Conservation (phyloP, 1,284 basidiomycete genomes). For the Golubevia pallescens region DNA sequence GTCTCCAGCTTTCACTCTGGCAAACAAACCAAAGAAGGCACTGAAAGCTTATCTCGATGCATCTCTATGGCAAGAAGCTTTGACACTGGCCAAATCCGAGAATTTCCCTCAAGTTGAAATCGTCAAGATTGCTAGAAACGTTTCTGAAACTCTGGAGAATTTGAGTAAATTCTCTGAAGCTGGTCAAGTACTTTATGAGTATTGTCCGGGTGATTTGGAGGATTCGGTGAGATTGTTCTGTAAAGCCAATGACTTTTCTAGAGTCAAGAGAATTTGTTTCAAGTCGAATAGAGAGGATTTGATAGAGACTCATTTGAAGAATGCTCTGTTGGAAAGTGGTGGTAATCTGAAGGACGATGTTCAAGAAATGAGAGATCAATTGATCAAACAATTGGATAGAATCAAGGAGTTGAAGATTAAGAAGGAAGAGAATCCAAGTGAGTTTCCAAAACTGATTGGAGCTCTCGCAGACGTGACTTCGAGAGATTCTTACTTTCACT, state of each 20-base stretch:
- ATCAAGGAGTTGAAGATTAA: conserved; percentile 41
- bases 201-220: conserved; percentile 47
- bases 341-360: conserved; percentile 36
- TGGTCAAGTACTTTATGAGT: conserved; percentile 38
- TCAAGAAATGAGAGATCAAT: conserved; percentile 42
- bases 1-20: conserved; percentile 39
- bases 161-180: conserved; percentile 35
- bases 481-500: background rate
- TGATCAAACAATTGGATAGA: conserved; percentile 36
- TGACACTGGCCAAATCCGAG: background rate
- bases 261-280: conserved; percentile 32
- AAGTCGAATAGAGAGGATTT: conserved; percentile 34
- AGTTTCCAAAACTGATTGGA: too few species aligned
- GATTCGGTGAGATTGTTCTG: conserved; percentile 36
- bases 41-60: conserved; percentile 39
- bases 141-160: conserved; percentile 34
- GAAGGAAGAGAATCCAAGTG: conserved; percentile 21
- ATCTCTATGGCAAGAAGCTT: conserved; percentile 40
- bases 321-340: conserved; percentile 35
- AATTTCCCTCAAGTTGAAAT: conserved; percentile 15
- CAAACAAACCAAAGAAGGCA: conserved; percentile 27
- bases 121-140: conserved; percentile 21
- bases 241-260: conserved; percentile 30
- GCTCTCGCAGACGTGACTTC: background rate
- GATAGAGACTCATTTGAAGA: conserved; percentile 44